These are phyloP conservation scores for Jacaranda mimosifolia DNA, from an alignment of 257 asterid genomes.

Conservation along the genomic window DNA sequence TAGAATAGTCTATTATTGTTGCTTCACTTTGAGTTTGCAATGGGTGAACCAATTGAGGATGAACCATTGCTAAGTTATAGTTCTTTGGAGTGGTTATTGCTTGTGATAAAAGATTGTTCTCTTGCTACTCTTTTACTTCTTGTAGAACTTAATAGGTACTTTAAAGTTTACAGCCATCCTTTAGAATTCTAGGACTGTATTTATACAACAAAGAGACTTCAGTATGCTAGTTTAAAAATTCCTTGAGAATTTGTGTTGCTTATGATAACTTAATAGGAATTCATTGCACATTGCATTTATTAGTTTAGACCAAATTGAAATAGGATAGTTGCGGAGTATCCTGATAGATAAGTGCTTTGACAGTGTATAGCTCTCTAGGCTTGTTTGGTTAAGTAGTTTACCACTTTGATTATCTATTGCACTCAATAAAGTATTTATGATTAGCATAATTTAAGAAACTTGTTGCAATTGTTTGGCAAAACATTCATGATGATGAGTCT, in stretches of 20 bases:
- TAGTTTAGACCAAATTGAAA: background rate
- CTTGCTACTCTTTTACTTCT: background rate
- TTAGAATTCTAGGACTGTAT: slow-evolving; percentile 11
- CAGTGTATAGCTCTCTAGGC: background rate
- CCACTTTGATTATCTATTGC: slow-evolving; percentile 9
- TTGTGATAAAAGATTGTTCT: slow-evolving; percentile 14
- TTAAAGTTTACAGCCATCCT: background rate
- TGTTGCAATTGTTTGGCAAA: background rate
- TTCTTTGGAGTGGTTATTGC: slow-evolving; percentile 14
- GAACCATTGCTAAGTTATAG: background rate
- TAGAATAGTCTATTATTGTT: slow-evolving; percentile 4
- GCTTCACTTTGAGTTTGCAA: background rate
- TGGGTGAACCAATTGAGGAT: slow-evolving; percentile 3
- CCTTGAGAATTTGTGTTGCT: slow-evolving; percentile 16
- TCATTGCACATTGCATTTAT: background rate
- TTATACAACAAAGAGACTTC: slow-evolving; percentile 4
- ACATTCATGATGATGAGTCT: background rate
- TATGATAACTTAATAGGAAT: background rate
- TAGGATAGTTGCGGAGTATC: slow-evolving; percentile 11
- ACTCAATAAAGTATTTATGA: background rate
- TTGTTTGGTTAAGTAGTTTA: slow-evolving; percentile 1
- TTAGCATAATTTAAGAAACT: slow-evolving; percentile 7
- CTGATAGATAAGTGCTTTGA: slow-evolving; percentile 15
- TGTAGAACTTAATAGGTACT: background rate
- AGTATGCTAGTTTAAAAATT: slow-evolving; percentile 9